Evolutionary conservation across 2,329 filamentous ascomycete species (phyloP).

Genomic region (Talaromyces sp.): DNA sequence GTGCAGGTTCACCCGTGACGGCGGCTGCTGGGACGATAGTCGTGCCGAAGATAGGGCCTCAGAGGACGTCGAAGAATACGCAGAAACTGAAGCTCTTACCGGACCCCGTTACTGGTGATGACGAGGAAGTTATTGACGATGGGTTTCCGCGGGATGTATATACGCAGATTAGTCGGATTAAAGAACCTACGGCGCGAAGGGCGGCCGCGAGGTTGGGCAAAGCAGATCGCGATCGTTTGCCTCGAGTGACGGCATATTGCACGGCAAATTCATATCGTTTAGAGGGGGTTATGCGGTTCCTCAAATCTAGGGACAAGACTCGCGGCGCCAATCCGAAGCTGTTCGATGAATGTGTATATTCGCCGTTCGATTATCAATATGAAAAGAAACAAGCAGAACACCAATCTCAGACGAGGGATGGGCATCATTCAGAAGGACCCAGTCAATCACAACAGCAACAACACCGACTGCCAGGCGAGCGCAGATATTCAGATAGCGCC

Average conservation of each 20-base stretch:
- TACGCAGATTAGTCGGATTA: conserved; percentile 95
- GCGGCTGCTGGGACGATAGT: conserved; percentile 44
- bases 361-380: conserved; percentile 78
- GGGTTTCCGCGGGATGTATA: conserved; percentile 95
- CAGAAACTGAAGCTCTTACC: conserved; percentile 98
- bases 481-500: conserved; percentile 67
- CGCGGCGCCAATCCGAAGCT: conserved; percentile 82
- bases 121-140: conserved; percentile 76
- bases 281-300: conserved; percentile 82
- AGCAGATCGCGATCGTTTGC: conserved; percentile 81
- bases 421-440: conserved; percentile 31
- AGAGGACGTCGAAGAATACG: conserved; percentile 89
- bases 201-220: conserved; percentile 92
- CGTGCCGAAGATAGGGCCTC: conserved; percentile 78
- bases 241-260: conserved; percentile 93
- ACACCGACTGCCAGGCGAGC: conserved; percentile 50
- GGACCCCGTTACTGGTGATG: conserved; percentile 78
- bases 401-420: conserved; percentile 35
- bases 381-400: conserved; percentile 39
- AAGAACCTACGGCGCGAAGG: conserved; percentile 86
- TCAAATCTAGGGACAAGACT: conserved; percentile 78
- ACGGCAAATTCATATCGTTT: conserved; percentile 89
- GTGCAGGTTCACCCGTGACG: conserved; percentile 62
- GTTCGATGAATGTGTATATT: conserved; percentile 97
- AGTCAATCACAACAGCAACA: conserved; percentile 22